Percentiles rank a stretch among this genome's conserved stretches.
Conservation (phyloP, 306 rosid species). For the Citrullus amarus region DNA sequence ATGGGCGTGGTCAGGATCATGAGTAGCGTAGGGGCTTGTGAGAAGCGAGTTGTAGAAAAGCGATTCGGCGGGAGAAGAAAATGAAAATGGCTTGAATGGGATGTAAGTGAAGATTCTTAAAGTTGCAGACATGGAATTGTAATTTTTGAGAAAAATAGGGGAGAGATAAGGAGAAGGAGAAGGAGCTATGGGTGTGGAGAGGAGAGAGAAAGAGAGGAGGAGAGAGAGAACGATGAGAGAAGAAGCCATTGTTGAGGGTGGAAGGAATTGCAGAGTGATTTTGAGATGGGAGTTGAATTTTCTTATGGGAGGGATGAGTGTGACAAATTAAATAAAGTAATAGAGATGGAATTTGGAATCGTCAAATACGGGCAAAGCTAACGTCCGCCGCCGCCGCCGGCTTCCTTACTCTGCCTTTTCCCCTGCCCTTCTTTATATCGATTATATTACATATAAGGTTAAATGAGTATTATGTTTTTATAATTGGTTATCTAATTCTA, state of each 20-base stretch:
- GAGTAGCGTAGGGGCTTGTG: conserved; percentile 30
- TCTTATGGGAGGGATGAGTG: too few species aligned
- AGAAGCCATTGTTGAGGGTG: neutral
- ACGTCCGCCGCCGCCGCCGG: too few species aligned
- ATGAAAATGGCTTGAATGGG: conserved; percentile 24
- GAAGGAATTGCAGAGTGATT: conserved; percentile 6
- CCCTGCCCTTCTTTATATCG: too few species aligned
- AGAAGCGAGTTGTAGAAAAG: conserved; percentile 39
- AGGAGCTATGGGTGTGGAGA: neutral
- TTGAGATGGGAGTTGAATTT: neutral
- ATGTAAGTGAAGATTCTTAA: conserved; percentile 45
- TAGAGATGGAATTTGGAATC: too few species aligned
- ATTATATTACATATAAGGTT: too few species aligned
- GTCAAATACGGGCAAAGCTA: too few species aligned
- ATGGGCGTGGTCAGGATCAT: conserved; percentile 38
- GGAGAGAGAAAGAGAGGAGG: neutral
- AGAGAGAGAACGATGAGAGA: conserved; percentile 9
- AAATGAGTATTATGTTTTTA: too few species aligned
- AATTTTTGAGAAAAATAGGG: conserved; percentile 28
- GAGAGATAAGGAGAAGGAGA: conserved; percentile 36
- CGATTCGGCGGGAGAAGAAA: conserved; percentile 18
- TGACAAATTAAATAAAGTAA: too few species aligned
- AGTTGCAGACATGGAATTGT: conserved; percentile 36
- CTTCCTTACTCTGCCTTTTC: too few species aligned
- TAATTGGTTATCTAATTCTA: too few species aligned